Base-by-base conservation (phyloP, 2,329 filamentous ascomycete species). In the Fusarium praegraminearum region DNA sequence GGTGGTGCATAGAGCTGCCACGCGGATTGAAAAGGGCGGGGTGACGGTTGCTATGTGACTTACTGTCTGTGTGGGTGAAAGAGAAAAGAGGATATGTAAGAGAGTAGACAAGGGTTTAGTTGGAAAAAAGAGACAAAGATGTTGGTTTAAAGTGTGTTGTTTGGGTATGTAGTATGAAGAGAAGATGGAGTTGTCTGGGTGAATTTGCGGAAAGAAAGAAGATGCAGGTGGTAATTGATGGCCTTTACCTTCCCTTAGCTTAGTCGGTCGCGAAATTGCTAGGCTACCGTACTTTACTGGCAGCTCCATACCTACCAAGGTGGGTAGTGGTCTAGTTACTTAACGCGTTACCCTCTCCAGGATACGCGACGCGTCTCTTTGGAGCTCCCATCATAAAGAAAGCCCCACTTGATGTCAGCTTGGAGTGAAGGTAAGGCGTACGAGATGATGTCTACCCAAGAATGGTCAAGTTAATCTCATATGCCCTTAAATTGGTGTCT, bases 11-110 rank as follows among this genome's bases (percentile, higher is more conserved):
- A 26, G 43, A 68, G 46, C 67, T 68, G 67, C 62, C 67, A 68
- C 63, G 52, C 53, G 43, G 43, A 61, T 24, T 28, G 13, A 36
- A 63, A 68, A 55, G 51, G 67, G 67, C 44, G 58, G 63, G 67
- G 67, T 67, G 64, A 51, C 24, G 12, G 54, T 59, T 70, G 67
- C 58, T 64, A 56, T 51, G 45, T 13, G 47, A 70, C 67, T 70
- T 47, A 69, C 67, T 69, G 62, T 43, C 35, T 26, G 22, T 45
- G 24, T 40, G 53, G 32, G 36, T 18, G 36, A n/a, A 44, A 32
- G 28, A 36, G 47, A 33, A 18, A 11, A 38, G 8, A 43, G 18
- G 41, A 10, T 15, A 30, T 50, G n/a, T 36, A 15, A 46, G 33
- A 20, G 22, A 20, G 20, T 24, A 24, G 41, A 30, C 26, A 33